A percentile compares a stretch with the other conserved stretches of the same genome.
Conservation (phyloP, 352 stramenopile genomes). For the Elongisporangium senticosum region DNA sequence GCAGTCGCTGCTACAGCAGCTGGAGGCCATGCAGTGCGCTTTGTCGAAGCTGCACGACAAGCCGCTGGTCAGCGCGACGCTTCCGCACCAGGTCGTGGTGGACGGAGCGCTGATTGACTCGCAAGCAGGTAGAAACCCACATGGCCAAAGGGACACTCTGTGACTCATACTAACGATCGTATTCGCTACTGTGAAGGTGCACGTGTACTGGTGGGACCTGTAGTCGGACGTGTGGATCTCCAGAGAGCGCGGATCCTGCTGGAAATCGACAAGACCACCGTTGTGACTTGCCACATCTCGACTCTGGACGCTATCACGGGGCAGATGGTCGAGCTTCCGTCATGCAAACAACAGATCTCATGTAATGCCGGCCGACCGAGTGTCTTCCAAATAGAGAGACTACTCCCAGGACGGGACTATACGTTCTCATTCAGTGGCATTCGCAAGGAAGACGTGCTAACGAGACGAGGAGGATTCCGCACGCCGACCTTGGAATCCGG, state of each 20-base stretch:
- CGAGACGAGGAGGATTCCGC: constrained; percentile 30
- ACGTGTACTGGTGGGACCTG: constrained; percentile 51
- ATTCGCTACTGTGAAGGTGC: constrained; percentile 20
- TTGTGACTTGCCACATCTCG: constrained; percentile 48
- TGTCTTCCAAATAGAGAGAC: constrained; percentile 31
- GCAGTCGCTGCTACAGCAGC: constrained; percentile 26
- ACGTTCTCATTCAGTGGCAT: constrained; percentile 55
- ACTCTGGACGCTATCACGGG: constrained; percentile 31
- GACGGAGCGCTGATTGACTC: constrained; percentile 14
- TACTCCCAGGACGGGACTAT: constrained; percentile 55
- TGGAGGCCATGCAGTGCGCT: constrained; percentile 40
- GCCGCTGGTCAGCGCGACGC: constrained; percentile 12
- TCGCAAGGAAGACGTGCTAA: constrained; percentile 23
- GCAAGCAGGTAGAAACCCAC: neutral
- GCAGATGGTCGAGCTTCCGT: constrained; percentile 32
- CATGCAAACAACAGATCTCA: constrained; percentile 16
- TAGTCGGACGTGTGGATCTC: constrained; percentile 59
- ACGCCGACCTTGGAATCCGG: constrained; percentile 37
- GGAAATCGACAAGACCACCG: constrained; percentile 35
- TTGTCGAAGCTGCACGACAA: constrained; percentile 18
- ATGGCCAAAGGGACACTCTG: neutral
- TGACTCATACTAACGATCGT: neutral
- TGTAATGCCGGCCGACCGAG: constrained; percentile 26
- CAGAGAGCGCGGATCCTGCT: constrained; percentile 51
- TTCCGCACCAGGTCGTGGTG: constrained; percentile 25